Evolutionary conservation across 1,284 basidiomycete species (phyloP), one percentile per base, ranked within the genome.

Genomic region (Ceratobasidium sp.): DNA sequence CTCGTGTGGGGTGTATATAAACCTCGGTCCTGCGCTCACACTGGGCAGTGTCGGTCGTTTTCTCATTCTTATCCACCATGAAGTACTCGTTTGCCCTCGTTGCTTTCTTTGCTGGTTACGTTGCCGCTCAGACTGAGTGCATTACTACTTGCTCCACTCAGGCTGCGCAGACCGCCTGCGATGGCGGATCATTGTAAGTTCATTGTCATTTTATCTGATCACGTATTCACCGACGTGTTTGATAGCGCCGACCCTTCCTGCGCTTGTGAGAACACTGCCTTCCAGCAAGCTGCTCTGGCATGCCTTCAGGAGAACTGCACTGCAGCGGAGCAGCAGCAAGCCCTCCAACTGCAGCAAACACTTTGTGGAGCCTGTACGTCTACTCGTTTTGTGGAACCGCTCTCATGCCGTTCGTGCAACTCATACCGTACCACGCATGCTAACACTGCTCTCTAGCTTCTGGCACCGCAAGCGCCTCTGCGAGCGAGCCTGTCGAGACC

Each of bases 51-150:
- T 45, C 31, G 40, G 38, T 45, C 27, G 38, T 17, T 38, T 31
- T 45, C 38, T 42, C 38, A 42, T 29, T 47, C 25, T 49, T 32
- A 10, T 31, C 58, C 29, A 54, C 50, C 10, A 65, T 65, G 62
- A 65, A 65, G 62, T 65, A 32, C 25, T 22, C 35, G 17, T 34
- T 54, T 54, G 62, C 27, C 22, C 32, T 65, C 25, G 50, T 34
- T 32, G 50, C 27, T 45, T 1, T 54, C 10, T 54, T 65, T 17
- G 62, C 50, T 65, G 62, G 49, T 22, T 38, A 40, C 32, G 62
- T 31, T 38, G 62, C 50, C n/a, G 62, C 62, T 22, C 62, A 65
- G 62, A 42, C 47, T 25, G 27, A 10, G 3, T 64, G 60, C 22
- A 32, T 64, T 12, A 32, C 52, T 13, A 50, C 27, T 20, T 64